Conservation (phyloP, 1,284 basidiomycete species). For the Schizophyllum commune region DNA sequence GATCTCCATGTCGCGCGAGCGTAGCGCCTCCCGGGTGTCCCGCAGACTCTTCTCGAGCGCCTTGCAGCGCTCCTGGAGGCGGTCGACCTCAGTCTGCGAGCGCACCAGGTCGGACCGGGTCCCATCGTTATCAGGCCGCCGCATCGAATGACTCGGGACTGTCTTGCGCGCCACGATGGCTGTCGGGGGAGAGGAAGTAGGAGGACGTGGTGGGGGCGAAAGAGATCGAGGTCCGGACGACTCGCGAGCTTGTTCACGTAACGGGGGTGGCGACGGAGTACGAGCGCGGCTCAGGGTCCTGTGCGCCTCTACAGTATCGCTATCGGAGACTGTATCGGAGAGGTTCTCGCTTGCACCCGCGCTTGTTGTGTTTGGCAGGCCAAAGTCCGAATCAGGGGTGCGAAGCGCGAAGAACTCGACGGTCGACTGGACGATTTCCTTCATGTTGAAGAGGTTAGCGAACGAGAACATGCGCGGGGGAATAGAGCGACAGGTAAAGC, state of each 20-base stretch:
- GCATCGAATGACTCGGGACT: slow-evolving; percentile 1
- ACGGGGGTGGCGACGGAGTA: slow-evolving; percentile 1
- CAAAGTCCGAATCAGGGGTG: slow-evolving; percentile 21
- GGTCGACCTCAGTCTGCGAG: slow-evolving; percentile 42
- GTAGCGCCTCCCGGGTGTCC: slow-evolving; percentile 43
- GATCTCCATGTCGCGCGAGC: slow-evolving; percentile 44
- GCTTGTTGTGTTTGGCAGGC: slow-evolving; percentile 4
- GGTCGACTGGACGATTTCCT: slow-evolving; percentile 48
- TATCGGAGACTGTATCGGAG: background rate
- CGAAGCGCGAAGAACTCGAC: slow-evolving; percentile 51
- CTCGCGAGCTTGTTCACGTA: background rate
- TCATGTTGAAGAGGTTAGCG: slow-evolving; percentile 20
- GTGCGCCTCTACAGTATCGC: background rate
- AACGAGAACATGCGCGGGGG: background rate
- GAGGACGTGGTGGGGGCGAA: slow-evolving; percentile 21
- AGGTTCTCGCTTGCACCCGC: slow-evolving; percentile 14
- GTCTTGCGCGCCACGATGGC: background rate
- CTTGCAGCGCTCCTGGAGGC: slow-evolving; percentile 52
- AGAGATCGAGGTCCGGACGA: background rate
- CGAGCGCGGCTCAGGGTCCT: slow-evolving; percentile 24
- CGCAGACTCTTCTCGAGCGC: slow-evolving; percentile 49
- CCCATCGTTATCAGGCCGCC: slow-evolving; percentile 50
- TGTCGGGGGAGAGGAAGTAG: slow-evolving; percentile 25
- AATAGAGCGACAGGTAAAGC: background rate
- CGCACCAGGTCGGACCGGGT: slow-evolving; percentile 48